A percentile compares a stretch with the other conserved stretches of the same genome.
phyloP scores from a whole-genome alignment of 176 grass and related monocot genomes.

The Zizania latifolia region DNA sequence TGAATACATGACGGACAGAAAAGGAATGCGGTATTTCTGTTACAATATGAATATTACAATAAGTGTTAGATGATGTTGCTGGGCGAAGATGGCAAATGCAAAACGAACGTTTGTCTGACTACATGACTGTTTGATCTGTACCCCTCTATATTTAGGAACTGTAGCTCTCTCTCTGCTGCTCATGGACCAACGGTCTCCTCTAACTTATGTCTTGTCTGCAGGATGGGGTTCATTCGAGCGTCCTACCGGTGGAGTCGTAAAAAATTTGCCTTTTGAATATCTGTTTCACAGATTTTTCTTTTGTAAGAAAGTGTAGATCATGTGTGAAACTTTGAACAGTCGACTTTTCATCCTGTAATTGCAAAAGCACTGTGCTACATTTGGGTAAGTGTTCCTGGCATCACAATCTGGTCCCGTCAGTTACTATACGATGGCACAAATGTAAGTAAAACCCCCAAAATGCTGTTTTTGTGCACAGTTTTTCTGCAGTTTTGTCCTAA shows the following conservation, averaged over 20 bases:
- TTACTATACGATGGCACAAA: neutral
- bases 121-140: too few species aligned
- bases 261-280: neutral
- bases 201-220: neutral
- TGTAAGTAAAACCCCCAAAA: too few species aligned
- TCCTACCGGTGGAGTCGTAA: neutral
- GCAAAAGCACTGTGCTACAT: neutral
- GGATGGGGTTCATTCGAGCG: neutral
- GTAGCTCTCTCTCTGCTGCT: neutral
- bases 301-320: conserved; percentile 40
- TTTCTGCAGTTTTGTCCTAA: neutral
- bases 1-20: neutral
- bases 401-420: neutral
- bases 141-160: neutral
- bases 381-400: neutral
- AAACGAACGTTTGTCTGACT: neutral
- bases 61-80: too few species aligned
- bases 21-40: neutral
- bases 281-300: neutral
- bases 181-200: neutral
- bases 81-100: neutral
- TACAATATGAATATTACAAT: neutral
- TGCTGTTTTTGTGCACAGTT: neutral
- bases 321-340: conserved; percentile 7
- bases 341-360: neutral